Base-by-base conservation (phyloP, 2,329 filamentous ascomycete genomes). In the Aspergillus melleus region DNA sequence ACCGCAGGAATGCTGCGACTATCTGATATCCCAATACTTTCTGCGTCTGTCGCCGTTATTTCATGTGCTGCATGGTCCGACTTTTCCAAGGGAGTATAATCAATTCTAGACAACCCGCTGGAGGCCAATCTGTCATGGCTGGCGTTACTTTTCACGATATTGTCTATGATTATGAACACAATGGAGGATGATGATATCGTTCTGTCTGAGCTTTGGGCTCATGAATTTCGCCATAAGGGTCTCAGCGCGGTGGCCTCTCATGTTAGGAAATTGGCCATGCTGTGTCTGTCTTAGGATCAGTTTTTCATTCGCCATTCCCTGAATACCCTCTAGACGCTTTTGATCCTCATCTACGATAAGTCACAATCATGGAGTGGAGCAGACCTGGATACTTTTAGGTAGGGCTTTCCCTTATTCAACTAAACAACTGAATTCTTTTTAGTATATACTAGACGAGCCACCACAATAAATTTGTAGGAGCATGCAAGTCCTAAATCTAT, bases 271-370 rank as follows among this genome's bases (percentile, higher is more conserved):
- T 61, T 65, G 12, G 64, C 71, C 0, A 70, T 74, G 68, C 53
- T 55, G 19, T 73, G 68, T 39, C 61, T 75, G 3, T 61, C 66
- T 22, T 64, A 70, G 11, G 71, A 74, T 51, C 58, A 71, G 2
- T 73, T 72, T 24, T 53, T 74, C 1, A 67, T 67, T 49, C 64
- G 63, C 9, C 70, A 75, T 49, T 67, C 64, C 16, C 49, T 74
- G 6, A 64, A 63, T 52, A 74, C 72, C 16, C 56, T 75, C 0
- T 70, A 74, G 50, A 64, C 71, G 1, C 50, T 75, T 6, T 58
- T 75, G 9, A 61, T 75, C 8, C 24, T 75, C 9, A 71, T 73
- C 4, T 74, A 75, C 22, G 64, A 61, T 66, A 5, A 36, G 32
- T 12, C 32, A 36, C 14, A 36, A 36, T 16, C 12, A 36, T 12